Percentiles rank a stretch among this genome's conserved stretches.
Conservation (phyloP, 176 grass and related monocot species). For the Raddia guianensis region DNA sequence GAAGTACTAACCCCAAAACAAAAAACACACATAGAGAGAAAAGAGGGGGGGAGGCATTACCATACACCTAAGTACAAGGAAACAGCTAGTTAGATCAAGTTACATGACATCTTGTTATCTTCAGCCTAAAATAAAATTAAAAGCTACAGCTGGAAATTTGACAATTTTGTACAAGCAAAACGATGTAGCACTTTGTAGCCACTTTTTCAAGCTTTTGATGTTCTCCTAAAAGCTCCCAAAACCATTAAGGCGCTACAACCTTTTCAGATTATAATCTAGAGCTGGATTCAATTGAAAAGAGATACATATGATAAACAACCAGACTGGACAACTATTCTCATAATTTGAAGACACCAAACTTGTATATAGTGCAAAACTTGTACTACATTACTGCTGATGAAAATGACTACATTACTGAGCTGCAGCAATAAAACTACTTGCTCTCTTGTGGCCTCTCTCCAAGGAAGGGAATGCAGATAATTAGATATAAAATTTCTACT, state of each 20-base stretch:
- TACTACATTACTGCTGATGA: slow-evolving; percentile 4
- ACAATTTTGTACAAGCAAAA: no score
- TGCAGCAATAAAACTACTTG: not conserved
- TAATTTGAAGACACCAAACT: not conserved
- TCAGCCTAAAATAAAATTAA: no score
- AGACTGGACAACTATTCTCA: not conserved
- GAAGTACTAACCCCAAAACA: not conserved
- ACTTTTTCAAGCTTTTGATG: no score
- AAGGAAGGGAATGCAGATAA: not conserved
- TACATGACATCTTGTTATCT: not conserved
- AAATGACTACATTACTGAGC: not conserved
- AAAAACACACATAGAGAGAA: not conserved
- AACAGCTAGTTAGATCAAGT: not conserved
- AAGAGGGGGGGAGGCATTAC: not conserved
- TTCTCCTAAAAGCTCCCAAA: no score
- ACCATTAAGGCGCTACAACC: no score
- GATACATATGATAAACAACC: not conserved
- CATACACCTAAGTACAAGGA: not conserved
- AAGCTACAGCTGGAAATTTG: no score
- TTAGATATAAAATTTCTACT: slow-evolving; percentile 8
- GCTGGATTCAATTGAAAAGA: not conserved
- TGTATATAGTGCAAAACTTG: slow-evolving; percentile 9
- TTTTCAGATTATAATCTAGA: no score
- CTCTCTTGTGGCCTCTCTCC: not conserved
- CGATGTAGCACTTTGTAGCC: no score